Evolutionary conservation across 2,329 filamentous ascomycete genomes (phyloP).

Genomic region (Keithomyces neogunnii): DNA sequence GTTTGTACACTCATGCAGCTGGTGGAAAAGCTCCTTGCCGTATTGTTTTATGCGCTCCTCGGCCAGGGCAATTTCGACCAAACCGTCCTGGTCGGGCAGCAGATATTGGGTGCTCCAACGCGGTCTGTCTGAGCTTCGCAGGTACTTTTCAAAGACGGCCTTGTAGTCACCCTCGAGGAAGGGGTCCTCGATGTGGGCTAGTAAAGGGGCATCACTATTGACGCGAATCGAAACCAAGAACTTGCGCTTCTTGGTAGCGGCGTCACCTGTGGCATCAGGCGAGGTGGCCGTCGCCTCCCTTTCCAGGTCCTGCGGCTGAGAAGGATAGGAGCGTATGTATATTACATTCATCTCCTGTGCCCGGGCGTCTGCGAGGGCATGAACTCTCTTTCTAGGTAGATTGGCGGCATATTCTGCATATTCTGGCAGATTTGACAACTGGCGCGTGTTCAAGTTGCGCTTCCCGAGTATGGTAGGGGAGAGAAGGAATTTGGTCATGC

Average conservation of each 20-base stretch:
- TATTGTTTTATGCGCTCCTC: conserved; percentile 15
- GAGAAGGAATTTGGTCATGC: not conserved
- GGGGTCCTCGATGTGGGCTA: conserved; percentile 14
- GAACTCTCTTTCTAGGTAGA: conserved; percentile 4
- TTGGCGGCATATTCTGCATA: conserved; percentile 8
- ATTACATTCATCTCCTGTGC: conserved; percentile 13
- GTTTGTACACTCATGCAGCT: conserved; percentile 10
- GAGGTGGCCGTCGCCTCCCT: not conserved
- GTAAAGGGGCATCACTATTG: conserved; percentile 9
- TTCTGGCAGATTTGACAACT: conserved; percentile 3
- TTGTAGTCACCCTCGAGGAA: conserved; percentile 16
- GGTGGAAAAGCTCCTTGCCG: conserved; percentile 12
- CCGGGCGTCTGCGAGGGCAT: conserved; percentile 4
- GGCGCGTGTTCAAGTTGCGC: not conserved
- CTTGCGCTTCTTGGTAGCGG: conserved; percentile 9
- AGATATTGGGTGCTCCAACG: conserved; percentile 12
- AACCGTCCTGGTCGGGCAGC: conserved; percentile 6
- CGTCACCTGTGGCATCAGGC: not conserved
- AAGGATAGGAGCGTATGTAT: conserved; percentile 11
- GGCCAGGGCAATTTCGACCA: conserved; percentile 8
- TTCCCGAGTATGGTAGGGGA: not conserved
- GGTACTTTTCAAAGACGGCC: conserved; percentile 17
- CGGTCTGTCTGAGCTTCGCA: conserved; percentile 15
- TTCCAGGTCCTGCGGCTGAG: conserved; percentile 5
- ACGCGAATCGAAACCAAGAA: conserved; percentile 16